Percentiles rank a stretch among this genome's conserved stretches.
phyloP scores from a whole-genome alignment of 2,329 filamentous ascomycete genomes.

The Xylaria multiplex region DNA sequence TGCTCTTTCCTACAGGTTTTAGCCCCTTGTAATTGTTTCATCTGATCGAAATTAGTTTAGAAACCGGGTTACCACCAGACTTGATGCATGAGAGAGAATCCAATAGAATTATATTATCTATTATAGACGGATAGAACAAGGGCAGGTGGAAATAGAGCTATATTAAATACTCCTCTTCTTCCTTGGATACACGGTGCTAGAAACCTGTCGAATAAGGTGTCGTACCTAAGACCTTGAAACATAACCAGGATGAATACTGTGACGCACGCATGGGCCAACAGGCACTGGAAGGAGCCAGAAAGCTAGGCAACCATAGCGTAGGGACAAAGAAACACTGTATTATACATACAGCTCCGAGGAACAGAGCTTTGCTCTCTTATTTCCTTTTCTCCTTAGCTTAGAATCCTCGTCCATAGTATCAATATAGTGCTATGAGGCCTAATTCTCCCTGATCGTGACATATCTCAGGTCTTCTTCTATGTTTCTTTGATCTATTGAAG shows the following conservation, averaged over 20 bases:
- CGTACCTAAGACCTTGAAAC: not conserved
- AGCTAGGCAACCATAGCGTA: too few species aligned
- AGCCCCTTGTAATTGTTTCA: not conserved
- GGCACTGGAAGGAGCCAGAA: too few species aligned
- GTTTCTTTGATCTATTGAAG: not conserved
- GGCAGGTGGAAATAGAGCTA: too few species aligned
- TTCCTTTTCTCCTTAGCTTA: too few species aligned
- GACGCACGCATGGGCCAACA: too few species aligned
- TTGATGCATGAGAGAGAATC: not conserved
- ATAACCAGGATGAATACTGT: too few species aligned
- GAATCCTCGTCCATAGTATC: too few species aligned
- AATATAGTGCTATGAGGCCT: too few species aligned
- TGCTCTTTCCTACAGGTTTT: constrained; percentile 5
- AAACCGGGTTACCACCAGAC: not conserved
- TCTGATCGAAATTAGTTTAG: not conserved
- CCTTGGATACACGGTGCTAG: not conserved
- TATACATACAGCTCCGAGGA: too few species aligned
- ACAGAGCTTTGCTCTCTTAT: too few species aligned
- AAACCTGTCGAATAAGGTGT: not conserved
- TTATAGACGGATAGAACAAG: not conserved
- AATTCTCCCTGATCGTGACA: too few species aligned
- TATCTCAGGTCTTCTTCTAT: not conserved
- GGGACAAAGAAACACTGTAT: too few species aligned
- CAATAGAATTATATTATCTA: not conserved
- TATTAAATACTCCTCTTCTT: not conserved